phyloP scores from a whole-genome alignment of 805 yeast genomes.

The Starmerella sp. region DNA sequence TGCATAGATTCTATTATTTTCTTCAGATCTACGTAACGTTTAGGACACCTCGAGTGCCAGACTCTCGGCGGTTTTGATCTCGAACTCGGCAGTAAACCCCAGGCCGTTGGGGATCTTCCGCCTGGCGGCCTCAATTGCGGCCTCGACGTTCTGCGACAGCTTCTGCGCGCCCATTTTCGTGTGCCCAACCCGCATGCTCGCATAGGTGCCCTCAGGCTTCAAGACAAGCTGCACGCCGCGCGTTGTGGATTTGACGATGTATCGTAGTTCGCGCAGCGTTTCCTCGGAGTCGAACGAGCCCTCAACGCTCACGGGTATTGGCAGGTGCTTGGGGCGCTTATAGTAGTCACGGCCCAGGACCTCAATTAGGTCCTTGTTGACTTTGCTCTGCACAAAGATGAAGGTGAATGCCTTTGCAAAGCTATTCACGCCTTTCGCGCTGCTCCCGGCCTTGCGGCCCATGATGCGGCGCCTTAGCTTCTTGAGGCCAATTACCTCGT shows the following conservation, averaged over 20 bases:
- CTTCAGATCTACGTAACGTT: not conserved
- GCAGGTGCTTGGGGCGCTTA: slow-evolving; percentile 19
- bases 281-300: slow-evolving; percentile 2
- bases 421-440: slow-evolving; percentile 18
- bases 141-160: slow-evolving; percentile 19
- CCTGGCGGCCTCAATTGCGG: slow-evolving; percentile 8
- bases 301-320: slow-evolving; percentile 15
- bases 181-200: slow-evolving; percentile 21
- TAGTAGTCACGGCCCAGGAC: slow-evolving; percentile 21
- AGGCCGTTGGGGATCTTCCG: slow-evolving; percentile 14
- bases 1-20: not conserved
- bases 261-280: slow-evolving; percentile 3
- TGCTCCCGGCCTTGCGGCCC: slow-evolving; percentile 11
- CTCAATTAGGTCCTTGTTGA: slow-evolving; percentile 19
- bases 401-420: slow-evolving; percentile 19
- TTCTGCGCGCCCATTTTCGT: slow-evolving; percentile 21
- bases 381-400: slow-evolving; percentile 22
- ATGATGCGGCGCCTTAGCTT: slow-evolving; percentile 22
- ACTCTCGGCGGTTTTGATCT: slow-evolving; percentile 23
- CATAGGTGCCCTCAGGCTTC: slow-evolving; percentile 14
- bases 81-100: slow-evolving; percentile 14
- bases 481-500: slow-evolving; percentile 25
- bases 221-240: slow-evolving; percentile 20
- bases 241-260: slow-evolving; percentile 3
- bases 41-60: slow-evolving; percentile 11